Percentiles rank a stretch among this genome's conserved stretches.
Conservation (phyloP, 305 asterid genomes). For the Rubia peregrina region DNA sequence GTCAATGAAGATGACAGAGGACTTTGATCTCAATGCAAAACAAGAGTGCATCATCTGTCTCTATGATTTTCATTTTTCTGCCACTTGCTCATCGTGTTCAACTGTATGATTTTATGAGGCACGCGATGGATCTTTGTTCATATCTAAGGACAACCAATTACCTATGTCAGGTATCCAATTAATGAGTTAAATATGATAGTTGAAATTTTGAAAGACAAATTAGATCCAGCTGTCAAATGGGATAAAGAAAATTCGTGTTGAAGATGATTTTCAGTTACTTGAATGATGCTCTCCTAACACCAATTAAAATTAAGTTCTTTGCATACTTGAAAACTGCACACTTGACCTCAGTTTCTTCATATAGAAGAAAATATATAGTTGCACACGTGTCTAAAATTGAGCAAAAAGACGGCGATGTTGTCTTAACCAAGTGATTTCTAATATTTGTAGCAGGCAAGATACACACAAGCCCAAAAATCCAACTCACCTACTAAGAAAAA, state of each 20-base stretch:
- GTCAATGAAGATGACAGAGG: conserved; percentile 31
- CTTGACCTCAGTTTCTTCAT: background rate
- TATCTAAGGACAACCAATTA: conserved; percentile 40
- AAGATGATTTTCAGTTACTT: conserved; percentile 11
- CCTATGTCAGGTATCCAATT: too few species aligned
- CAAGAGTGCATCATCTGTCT: conserved; percentile 57
- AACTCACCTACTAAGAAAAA: background rate
- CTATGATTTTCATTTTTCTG: conserved; percentile 50
- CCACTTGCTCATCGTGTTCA: conserved; percentile 50
- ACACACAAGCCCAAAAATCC: background rate
- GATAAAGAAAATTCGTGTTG: conserved; percentile 30
- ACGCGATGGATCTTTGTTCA: conserved; percentile 51
- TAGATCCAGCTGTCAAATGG: conserved; percentile 33
- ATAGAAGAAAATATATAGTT: background rate
- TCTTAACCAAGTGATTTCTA: background rate
- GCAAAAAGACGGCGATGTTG: background rate
- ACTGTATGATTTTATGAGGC: conserved; percentile 52
- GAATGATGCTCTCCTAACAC: conserved; percentile 2
- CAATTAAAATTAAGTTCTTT: background rate
- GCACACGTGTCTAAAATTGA: background rate
- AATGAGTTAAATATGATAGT: conserved; percentile 24
- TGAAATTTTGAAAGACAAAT: conserved; percentile 55
- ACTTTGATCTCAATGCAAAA: conserved; percentile 21
- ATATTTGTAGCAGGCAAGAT: background rate
- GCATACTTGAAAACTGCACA: conserved; percentile 6